Evolutionary conservation across 495 filamentous ascomycete genomes (phyloP).

Genomic region (Annulohypoxylon stygium): DNA sequence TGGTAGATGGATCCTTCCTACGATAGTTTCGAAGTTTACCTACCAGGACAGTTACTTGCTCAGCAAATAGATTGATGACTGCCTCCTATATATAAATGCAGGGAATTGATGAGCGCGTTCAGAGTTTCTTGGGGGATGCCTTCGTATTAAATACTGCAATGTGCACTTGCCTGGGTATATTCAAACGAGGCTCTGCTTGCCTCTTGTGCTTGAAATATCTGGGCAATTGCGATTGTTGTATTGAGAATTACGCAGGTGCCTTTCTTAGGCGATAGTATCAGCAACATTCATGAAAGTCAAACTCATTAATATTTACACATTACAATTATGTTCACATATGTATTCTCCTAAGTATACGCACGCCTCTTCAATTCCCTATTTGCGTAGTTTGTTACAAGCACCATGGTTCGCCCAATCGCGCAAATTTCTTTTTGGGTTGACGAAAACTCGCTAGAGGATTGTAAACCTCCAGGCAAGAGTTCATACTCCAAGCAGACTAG

Average conservation of each 20-base stretch:
- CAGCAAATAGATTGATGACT: background rate
- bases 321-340: background rate
- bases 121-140: background rate
- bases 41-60: background rate
- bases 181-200: background rate
- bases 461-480: slow-evolving; percentile 37
- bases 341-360: background rate
- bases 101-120: background rate
- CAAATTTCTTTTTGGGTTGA: slow-evolving; percentile 44
- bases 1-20: background rate
- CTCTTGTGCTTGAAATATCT: background rate
- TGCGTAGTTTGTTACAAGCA: background rate
- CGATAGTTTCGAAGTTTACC: background rate
- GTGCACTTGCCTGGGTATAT: background rate
- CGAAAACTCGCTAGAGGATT: slow-evolving; percentile 6
- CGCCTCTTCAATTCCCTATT: background rate
- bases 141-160: too few species aligned
- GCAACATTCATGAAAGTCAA: background rate
- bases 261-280: too few species aligned
- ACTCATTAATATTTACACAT: background rate
- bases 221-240: background rate
- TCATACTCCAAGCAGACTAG: background rate
- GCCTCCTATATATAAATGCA: background rate
- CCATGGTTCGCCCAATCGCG: slow-evolving; percentile 33
- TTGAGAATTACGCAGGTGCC: background rate